Conservation (phyloP, 208 protist genomes). For the Acanthamoeba quina region DNA sequence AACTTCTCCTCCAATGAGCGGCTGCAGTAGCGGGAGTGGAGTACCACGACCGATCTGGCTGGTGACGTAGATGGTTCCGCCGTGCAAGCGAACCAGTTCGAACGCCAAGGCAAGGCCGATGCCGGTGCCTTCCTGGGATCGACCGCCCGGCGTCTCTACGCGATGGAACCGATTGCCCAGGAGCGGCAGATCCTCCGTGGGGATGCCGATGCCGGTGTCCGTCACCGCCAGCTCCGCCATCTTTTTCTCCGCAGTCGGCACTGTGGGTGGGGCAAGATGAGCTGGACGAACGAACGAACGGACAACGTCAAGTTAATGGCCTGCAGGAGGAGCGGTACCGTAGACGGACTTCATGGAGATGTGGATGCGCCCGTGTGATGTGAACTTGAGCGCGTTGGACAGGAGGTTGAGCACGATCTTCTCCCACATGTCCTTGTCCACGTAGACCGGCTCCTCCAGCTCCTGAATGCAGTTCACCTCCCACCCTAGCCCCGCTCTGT, state of each 20-base stretch:
- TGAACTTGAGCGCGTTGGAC: slow-evolving; percentile 81
- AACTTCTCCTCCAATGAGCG: too few relatives aligned
- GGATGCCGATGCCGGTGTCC: slow-evolving; percentile 78
- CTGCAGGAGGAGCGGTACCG: too few relatives aligned
- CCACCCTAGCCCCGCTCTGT: slow-evolving; percentile 52
- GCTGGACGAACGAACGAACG: too few relatives aligned
- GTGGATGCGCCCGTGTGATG: slow-evolving; percentile 56
- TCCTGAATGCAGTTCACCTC: slow-evolving; percentile 6
- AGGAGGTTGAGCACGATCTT: slow-evolving; percentile 79
- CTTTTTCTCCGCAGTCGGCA: background rate
- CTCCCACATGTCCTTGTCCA: slow-evolving; percentile 79
- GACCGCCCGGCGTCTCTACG: slow-evolving; percentile 38
- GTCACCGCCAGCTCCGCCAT: slow-evolving; percentile 43
- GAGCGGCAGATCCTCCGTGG: slow-evolving; percentile 22
- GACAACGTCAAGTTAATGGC: too few relatives aligned
- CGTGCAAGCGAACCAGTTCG: slow-evolving; percentile 76
- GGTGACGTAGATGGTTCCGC: slow-evolving; percentile 50
- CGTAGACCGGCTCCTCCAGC: slow-evolving; percentile 64
- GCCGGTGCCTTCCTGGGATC: slow-evolving; percentile 54
- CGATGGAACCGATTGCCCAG: slow-evolving; percentile 75
- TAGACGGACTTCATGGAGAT: slow-evolving; percentile 15
- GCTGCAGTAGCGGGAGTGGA: background rate
- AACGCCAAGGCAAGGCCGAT: slow-evolving; percentile 74
- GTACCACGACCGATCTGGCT: slow-evolving; percentile 34
- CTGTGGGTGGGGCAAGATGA: too few relatives aligned